These are phyloP conservation scores for Evernia prunastri DNA, from an alignment of 495 filamentous ascomycete genomes.

Conservation along the genomic window DNA sequence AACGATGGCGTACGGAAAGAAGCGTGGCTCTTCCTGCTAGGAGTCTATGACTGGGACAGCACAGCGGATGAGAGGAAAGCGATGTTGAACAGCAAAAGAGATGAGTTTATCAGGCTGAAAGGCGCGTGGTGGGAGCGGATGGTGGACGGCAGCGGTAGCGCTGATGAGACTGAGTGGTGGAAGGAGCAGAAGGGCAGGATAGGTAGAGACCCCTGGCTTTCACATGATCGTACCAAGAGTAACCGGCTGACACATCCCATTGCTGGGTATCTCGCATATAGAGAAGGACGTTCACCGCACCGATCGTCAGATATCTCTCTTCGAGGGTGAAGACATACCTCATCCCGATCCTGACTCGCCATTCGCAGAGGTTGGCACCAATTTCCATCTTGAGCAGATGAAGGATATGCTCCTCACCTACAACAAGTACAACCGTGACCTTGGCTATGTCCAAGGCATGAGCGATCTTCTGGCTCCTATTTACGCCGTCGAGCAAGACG, in stretches of 20 bases:
- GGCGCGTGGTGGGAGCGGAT: conserved; percentile 95
- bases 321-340: conserved; percentile 94
- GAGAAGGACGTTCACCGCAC: conserved; percentile 98
- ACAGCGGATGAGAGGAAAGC: conserved; percentile 72
- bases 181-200: conserved; percentile 89
- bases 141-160: conserved; percentile 67
- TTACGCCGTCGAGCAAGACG: conserved; percentile 95
- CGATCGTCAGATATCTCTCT: conserved; percentile 85
- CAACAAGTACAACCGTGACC: conserved; percentile 88
- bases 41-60: conserved; percentile 87
- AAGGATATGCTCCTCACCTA: conserved; percentile 99
- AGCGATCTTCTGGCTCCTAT: conserved; percentile 92
- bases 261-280: conserved; percentile 45
- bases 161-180: conserved; percentile 86
- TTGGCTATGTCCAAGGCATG: conserved; percentile 98
- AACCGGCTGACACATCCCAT: conserved; percentile 40
- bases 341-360: conserved; percentile 96
- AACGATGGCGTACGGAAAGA: conserved; percentile 91
- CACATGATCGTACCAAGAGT: neutral
- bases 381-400: conserved; percentile 96
- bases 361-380: conserved; percentile 84
- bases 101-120: conserved; percentile 91
- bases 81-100: conserved; percentile 73
- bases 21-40: conserved; percentile 91
- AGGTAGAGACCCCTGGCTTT: conserved; percentile 50